Percentiles rank a stretch among this genome's conserved stretches.
Evolutionary conservation across 2,329 filamentous ascomycete species (phyloP).

Genomic region (Cladorrhinum sp.): DNA sequence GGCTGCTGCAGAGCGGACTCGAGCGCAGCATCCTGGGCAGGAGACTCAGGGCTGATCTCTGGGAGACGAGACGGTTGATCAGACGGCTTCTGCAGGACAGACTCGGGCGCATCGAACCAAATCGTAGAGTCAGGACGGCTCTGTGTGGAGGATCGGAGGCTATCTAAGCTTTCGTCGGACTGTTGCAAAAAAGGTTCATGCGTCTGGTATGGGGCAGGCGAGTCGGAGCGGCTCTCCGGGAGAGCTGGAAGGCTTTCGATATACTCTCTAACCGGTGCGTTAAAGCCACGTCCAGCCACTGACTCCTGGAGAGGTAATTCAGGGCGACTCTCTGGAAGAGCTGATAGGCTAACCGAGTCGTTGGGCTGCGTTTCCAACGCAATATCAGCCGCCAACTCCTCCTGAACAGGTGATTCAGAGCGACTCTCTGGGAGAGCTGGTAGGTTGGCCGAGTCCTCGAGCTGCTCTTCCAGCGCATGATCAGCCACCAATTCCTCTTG

Average conservation of each 20-base stretch:
- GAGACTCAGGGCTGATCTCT: background rate
- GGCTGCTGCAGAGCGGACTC: background rate
- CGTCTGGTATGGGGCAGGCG: background rate
- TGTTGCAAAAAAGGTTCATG: background rate
- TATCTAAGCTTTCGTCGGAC: background rate
- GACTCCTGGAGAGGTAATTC: background rate
- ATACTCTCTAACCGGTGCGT: background rate
- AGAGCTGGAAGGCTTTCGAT: background rate
- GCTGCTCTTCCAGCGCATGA: background rate
- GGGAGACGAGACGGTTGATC: background rate
- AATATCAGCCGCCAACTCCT: background rate
- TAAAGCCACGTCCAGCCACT: background rate
- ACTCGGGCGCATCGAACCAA: background rate
- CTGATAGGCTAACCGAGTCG: background rate
- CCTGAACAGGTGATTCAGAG: background rate
- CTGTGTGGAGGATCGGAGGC: background rate
- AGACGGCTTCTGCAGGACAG: background rate
- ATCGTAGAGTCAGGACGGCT: background rate
- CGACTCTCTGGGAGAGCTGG: background rate
- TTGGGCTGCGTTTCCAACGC: background rate
- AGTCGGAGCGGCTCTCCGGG: constrained; percentile 1
- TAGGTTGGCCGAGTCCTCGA: background rate
- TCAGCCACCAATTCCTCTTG: background rate
- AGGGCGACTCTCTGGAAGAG: background rate
- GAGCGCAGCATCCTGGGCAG: background rate